Percentiles rank a stretch among this genome's conserved stretches.
Conservation (phyloP, 23 red algal genomes). For the Gracilaria vermiculophylla region DNA sequence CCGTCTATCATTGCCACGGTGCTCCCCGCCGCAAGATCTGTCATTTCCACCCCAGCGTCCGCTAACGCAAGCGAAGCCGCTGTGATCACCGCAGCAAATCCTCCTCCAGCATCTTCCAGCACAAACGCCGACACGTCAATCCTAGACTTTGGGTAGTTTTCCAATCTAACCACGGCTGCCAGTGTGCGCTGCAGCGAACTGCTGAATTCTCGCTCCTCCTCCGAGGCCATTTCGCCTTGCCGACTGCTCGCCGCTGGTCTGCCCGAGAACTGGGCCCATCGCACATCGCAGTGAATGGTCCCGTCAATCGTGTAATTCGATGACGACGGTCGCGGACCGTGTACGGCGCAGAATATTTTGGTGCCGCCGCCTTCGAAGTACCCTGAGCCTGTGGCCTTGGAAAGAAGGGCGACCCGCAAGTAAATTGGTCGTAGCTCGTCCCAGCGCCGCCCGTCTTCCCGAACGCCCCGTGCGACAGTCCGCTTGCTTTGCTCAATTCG, state of each 20-base stretch:
- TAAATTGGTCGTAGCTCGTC: slow-evolving; percentile 63
- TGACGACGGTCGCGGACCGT: slow-evolving; percentile 52
- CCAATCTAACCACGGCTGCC: slow-evolving; percentile 6
- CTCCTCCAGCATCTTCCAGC: slow-evolving; percentile 56
- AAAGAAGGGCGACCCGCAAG: slow-evolving; percentile 19
- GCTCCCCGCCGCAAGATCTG: slow-evolving; percentile 30
- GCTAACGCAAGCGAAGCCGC: slow-evolving; percentile 60
- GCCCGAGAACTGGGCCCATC: slow-evolving; percentile 65
- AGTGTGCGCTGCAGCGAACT: slow-evolving; percentile 29
- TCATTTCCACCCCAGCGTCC: slow-evolving; percentile 68
- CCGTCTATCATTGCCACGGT: slow-evolving; percentile 38
- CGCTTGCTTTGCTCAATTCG: background rate
- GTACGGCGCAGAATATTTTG: slow-evolving; percentile 65
- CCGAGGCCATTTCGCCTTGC: slow-evolving; percentile 18
- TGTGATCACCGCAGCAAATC: slow-evolving; percentile 46
- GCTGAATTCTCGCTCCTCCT: slow-evolving; percentile 51
- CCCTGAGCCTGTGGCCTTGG: slow-evolving; percentile 41
- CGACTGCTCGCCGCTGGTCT: background rate
- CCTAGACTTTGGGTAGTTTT: slow-evolving; percentile 54
- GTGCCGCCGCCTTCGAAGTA: slow-evolving; percentile 63
- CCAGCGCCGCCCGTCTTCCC: slow-evolving; percentile 31
- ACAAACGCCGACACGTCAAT: slow-evolving; percentile 66
- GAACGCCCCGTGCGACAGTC: background rate
- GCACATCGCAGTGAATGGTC: slow-evolving; percentile 45
- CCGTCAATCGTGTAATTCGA: slow-evolving; percentile 48